Percentiles rank a stretch among this genome's conserved stretches.
Evolutionary conservation across 179 eudicot species (phyloP).

Genomic region (Monotropa hypopitys): DNA sequence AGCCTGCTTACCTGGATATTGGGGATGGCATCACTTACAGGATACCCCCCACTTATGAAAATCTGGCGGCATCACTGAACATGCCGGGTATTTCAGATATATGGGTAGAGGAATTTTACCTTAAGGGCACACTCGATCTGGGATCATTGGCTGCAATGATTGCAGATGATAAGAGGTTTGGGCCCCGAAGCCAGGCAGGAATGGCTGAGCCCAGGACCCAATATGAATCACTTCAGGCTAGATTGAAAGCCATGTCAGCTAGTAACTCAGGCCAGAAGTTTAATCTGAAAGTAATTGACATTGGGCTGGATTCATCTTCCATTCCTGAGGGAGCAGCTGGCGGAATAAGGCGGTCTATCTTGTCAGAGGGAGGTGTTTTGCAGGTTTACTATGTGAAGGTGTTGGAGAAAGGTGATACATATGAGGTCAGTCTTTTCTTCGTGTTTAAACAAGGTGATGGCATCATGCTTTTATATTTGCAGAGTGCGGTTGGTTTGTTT

Average conservation of each 20-base stretch:
- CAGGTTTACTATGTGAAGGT: slow-evolving; percentile 86
- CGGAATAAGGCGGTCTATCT: slow-evolving; percentile 54
- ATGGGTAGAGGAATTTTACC: slow-evolving; percentile 63
- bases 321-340: slow-evolving; percentile 99
- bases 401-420: slow-evolving; percentile 91
- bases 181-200: slow-evolving; percentile 44
- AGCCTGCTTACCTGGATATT: slow-evolving; percentile 69
- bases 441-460: background rate
- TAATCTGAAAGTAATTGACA: slow-evolving; percentile 63
- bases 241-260: slow-evolving; percentile 45
- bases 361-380: slow-evolving; percentile 70
- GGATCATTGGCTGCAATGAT: slow-evolving; percentile 86
- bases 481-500: slow-evolving; percentile 7
- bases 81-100: slow-evolving; percentile 71
- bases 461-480: background rate
- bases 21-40: slow-evolving; percentile 75
- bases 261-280: slow-evolving; percentile 43
- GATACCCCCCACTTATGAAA: slow-evolving; percentile 79
- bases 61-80: slow-evolving; percentile 51
- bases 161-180: slow-evolving; percentile 58
- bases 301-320: slow-evolving; percentile 39
- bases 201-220: slow-evolving; percentile 68
- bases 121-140: slow-evolving; percentile 83
- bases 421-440: slow-evolving; percentile 48
- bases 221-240: slow-evolving; percentile 83